Evolutionary conservation across 164 flowering plant species (phyloP).

Genomic region (Kingdonia uniflora): DNA sequence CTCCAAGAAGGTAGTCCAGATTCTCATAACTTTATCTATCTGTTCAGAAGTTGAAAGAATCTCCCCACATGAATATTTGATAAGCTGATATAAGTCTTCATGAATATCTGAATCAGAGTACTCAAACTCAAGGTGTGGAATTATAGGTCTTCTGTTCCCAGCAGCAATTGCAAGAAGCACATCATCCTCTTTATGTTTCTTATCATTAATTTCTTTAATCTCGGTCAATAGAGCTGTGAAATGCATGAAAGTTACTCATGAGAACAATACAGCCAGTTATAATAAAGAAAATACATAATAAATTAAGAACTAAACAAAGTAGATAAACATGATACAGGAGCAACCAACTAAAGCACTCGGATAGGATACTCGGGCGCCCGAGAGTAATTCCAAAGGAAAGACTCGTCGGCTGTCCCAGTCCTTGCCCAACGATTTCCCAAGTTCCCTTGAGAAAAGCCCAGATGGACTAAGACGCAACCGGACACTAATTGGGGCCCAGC

Average conservation of each 20-base stretch:
- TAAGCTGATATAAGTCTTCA: constrained; percentile 43
- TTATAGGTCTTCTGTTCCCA: constrained; percentile 54
- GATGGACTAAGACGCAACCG: no score
- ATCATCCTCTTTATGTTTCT: constrained; percentile 68
- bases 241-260: background rate
- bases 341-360: background rate
- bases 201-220: constrained; percentile 82
- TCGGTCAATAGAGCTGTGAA: constrained; percentile 68
- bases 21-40: constrained; percentile 76
- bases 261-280: background rate
- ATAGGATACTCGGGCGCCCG: no score
- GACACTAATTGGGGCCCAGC: no score
- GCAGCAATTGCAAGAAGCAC: constrained; percentile 68
- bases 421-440: no score
- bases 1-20: constrained; percentile 89
- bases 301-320: no score
- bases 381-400: no score
- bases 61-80: constrained; percentile 43
- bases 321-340: no score
- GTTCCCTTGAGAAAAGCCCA: no score
- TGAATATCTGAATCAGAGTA: constrained; percentile 56
- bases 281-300: background rate
- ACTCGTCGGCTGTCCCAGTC: no score
- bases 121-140: constrained; percentile 13
- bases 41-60: constrained; percentile 69